Conservation (phyloP, 495 filamentous ascomycete genomes). For the Evernia prunastri region DNA sequence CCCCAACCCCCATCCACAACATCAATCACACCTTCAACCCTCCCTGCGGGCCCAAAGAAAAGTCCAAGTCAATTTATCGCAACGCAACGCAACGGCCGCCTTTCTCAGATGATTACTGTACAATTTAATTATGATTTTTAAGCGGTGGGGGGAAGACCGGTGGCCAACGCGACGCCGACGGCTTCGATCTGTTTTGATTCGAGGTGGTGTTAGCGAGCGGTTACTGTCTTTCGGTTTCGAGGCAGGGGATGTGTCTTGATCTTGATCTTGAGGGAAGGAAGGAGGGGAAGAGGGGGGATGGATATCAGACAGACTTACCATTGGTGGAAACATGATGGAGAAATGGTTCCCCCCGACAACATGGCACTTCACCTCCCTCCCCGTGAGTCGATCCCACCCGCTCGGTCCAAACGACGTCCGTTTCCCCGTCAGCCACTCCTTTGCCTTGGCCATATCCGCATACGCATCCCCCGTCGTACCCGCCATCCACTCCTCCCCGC, state of each 20-base stretch:
- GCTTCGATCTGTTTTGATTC: conserved; percentile 8
- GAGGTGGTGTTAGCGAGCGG: not conserved
- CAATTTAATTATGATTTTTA: no score
- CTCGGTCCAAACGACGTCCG: conserved; percentile 16
- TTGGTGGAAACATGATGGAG: conserved; percentile 19
- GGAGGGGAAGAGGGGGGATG: not conserved
- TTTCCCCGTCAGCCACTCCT: conserved; percentile 18
- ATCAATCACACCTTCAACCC: no score
- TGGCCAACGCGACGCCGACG: not conserved
- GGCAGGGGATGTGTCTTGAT: no score
- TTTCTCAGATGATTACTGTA: no score
- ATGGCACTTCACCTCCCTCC: conserved; percentile 15
- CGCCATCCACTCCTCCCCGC: conserved; percentile 13
- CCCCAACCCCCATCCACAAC: no score
- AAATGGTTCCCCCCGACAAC: conserved; percentile 16
- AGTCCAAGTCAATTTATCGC: no score
- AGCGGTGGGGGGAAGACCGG: not conserved
- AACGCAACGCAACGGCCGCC: no score
- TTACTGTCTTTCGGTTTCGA: no score
- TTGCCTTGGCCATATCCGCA: conserved; percentile 17
- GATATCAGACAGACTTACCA: conserved; percentile 1
- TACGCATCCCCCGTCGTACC: not conserved
- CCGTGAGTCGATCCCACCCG: conserved; percentile 16
- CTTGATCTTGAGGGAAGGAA: not conserved
- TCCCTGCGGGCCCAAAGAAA: no score